Conservation (phyloP, 1,139 yeast genomes). For the Yamadazyma sp. region DNA sequence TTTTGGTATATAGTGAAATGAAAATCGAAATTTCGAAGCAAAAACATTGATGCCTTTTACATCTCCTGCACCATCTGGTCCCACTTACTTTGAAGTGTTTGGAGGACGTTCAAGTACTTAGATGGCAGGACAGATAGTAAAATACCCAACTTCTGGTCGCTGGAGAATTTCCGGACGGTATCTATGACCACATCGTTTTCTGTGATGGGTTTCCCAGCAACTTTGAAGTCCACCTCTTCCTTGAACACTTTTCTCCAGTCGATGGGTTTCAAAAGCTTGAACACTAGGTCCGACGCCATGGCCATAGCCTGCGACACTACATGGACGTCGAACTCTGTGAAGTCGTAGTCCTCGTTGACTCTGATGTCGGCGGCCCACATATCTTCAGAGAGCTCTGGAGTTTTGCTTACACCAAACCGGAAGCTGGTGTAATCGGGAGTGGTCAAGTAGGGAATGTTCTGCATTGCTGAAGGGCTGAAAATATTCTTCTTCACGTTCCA, state of each 20-base stretch:
- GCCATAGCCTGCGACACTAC: slow-evolving; percentile 34
- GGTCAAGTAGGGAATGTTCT: slow-evolving; percentile 58
- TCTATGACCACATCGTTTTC: slow-evolving; percentile 15
- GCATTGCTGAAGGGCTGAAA: slow-evolving; percentile 31
- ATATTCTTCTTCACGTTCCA: slow-evolving; percentile 27
- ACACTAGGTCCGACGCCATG: slow-evolving; percentile 28
- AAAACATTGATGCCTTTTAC: not conserved
- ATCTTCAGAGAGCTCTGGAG: slow-evolving; percentile 29
- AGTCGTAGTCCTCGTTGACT: slow-evolving; percentile 53
- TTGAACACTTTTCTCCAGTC: slow-evolving; percentile 20
- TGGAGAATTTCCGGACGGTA: slow-evolving; percentile 16
- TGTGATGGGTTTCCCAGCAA: slow-evolving; percentile 14
- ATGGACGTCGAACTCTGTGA: slow-evolving; percentile 36
- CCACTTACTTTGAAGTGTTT: slow-evolving; percentile 23
- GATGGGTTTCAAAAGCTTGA: slow-evolving; percentile 28
- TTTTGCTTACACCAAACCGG: slow-evolving; percentile 35
- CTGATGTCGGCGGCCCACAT: slow-evolving; percentile 52
- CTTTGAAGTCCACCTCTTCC: slow-evolving; percentile 11
- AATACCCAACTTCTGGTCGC: slow-evolving; percentile 24
- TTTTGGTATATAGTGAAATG: not conserved
- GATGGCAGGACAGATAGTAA: slow-evolving; percentile 17
- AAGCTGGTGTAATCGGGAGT: slow-evolving; percentile 49
- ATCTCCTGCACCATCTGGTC: slow-evolving; percentile 9
- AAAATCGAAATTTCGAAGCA: too few relatives aligned
- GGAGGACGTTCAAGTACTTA: slow-evolving; percentile 11